Evolutionary conservation across 2,329 filamentous ascomycete species (phyloP), one percentile per base, ranked within the genome.

Genomic region (Fusarium temperatum): DNA sequence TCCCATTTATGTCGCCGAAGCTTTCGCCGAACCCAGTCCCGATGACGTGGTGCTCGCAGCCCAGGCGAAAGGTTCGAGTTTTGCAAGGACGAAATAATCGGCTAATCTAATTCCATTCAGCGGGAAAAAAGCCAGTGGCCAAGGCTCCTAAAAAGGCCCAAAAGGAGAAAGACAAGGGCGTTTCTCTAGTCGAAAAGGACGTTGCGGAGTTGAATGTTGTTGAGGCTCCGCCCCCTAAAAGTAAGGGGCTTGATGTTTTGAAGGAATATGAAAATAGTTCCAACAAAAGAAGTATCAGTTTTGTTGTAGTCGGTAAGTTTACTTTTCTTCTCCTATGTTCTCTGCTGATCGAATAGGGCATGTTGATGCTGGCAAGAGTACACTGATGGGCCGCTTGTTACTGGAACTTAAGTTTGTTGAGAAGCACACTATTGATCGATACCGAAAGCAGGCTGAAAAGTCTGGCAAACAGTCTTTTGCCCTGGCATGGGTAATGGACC

Each of bases 291-390:
- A 92, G 90, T 61, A 92, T 93, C 47, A 98, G 94, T 80, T 97
- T 98, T 83, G 95, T 98, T 13, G 95, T 98, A 39, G 95, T 98
- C 76, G 95, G 94, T 95, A 85, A 77, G 90, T 78, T 36, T 30
- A 5, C n/a, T 28, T 18, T 7, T 39, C 18, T 22, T 20, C 12
- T 56, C 32, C 9, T 36, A 15, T 18, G 22, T 48, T 28, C 44
- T 70, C 47, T 54, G 18, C 64, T 74, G 70, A 80, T 65, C 74
- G 70, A 8, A 63, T 80, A 94, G 95, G 96, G 20, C 96, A 99
- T 81, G 96, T 99, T 63, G 96, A 99, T 82, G 96, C 97, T 59
- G 96, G 96, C 59, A 99, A 99, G 83, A 98, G 95, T 81, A 99
- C 96, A 11, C 88, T 99, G 42, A 98, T 99, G 96, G 96, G 96